Evolutionary conservation across 805 yeast genomes (phyloP).

Genomic region (Saccharomyces paradoxus): DNA sequence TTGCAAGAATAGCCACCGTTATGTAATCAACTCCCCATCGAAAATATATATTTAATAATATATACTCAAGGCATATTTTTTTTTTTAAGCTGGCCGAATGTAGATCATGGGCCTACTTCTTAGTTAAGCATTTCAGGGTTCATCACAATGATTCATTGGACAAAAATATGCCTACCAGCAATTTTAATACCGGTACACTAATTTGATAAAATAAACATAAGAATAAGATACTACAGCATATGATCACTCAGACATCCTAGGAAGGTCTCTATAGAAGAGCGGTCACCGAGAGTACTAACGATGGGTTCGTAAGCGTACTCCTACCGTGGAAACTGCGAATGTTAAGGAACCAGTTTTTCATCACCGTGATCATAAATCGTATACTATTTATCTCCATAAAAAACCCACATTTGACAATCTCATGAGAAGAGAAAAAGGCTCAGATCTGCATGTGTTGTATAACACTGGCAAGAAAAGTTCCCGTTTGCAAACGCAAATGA

Average conservation of each 20-base stretch:
- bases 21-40: conserved; percentile 1
- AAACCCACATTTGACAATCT: neutral
- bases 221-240: neutral
- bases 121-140: too few relatives aligned
- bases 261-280: conserved; percentile 62
- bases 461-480: conserved; percentile 87
- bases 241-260: conserved; percentile 79
- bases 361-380: conserved; percentile 40
- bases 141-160: too few relatives aligned
- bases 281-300: conserved; percentile 72
- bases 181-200: neutral
- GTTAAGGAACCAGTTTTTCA: conserved; percentile 63
- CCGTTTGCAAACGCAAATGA: conserved; percentile 3
- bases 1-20: conserved; percentile 18
- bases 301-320: conserved; percentile 74
- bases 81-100: neutral
- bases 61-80: neutral
- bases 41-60: neutral
- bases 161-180: too few relatives aligned
- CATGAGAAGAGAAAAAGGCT: conserved; percentile 18
- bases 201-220: neutral
- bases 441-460: conserved; percentile 25
- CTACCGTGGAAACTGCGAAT: conserved; percentile 97
- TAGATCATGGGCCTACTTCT: neutral
- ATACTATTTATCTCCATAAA: neutral